phyloP scores from a whole-genome alignment of 2,329 filamentous ascomycete genomes.

The Colletotrichum kahawae region DNA sequence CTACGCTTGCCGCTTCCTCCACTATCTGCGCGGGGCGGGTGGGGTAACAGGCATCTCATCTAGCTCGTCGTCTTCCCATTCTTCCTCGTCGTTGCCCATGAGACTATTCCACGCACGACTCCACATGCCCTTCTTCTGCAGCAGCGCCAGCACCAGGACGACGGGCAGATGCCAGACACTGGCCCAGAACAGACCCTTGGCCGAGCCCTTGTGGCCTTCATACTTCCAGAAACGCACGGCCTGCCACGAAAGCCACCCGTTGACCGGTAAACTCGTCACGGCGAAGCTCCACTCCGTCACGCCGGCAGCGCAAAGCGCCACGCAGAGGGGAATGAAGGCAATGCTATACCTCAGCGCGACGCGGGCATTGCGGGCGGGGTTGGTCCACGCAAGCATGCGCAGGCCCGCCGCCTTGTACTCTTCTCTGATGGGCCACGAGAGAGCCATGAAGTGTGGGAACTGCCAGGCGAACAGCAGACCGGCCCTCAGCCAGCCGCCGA shows the following conservation, averaged over 20 bases:
- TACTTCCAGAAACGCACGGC: slow-evolving; percentile 82
- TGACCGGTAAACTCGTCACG: slow-evolving; percentile 79
- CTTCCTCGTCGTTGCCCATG: slow-evolving; percentile 62
- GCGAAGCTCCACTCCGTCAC: slow-evolving; percentile 89
- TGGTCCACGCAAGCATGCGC: slow-evolving; percentile 83
- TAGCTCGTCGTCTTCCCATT: slow-evolving; percentile 66
- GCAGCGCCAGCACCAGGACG: slow-evolving; percentile 86
- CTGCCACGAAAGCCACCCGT: slow-evolving; percentile 83
- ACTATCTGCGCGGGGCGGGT: neutral
- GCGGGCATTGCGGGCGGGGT: slow-evolving; percentile 82
- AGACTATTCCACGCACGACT: slow-evolving; percentile 76
- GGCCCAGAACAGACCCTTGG: slow-evolving; percentile 91
- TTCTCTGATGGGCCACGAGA: slow-evolving; percentile 86
- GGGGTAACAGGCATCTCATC: slow-evolving; percentile 37
- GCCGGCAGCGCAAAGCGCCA: slow-evolving; percentile 77
- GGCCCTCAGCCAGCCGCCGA: slow-evolving; percentile 89
- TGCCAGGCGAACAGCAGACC: slow-evolving; percentile 92
- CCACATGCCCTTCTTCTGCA: slow-evolving; percentile 95
- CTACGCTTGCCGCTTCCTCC: neutral
- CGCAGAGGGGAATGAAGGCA: slow-evolving; percentile 84
- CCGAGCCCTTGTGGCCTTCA: slow-evolving; percentile 79
- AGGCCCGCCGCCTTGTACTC: slow-evolving; percentile 80
- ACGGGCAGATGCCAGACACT: slow-evolving; percentile 96
- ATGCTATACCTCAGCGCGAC: slow-evolving; percentile 89
- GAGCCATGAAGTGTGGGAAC: slow-evolving; percentile 96